phyloP scores from a whole-genome alignment of 78 protist species.

The Speleostelium caveatum region DNA sequence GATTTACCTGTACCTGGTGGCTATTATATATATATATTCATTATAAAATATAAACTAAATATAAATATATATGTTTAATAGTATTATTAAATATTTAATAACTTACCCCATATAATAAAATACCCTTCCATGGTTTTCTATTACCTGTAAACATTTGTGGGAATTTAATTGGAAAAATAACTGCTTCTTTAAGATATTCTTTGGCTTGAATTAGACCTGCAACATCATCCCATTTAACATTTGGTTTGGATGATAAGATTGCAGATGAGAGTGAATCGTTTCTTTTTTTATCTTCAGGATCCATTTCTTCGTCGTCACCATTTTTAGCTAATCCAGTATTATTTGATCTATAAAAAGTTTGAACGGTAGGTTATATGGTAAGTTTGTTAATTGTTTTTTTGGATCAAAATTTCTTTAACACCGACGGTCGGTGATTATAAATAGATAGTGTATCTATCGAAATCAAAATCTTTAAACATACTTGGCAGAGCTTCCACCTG shows the following conservation, averaged over 20 bases:
- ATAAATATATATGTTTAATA: background rate
- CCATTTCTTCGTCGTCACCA: constrained; percentile 78
- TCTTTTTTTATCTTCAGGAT: constrained; percentile 82
- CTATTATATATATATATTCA: background rate
- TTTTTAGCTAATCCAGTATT: background rate
- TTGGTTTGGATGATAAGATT: constrained; percentile 96
- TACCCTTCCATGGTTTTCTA: constrained; percentile 99
- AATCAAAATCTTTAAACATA: no score
- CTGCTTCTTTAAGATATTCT: constrained; percentile 97
- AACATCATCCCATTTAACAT: constrained; percentile 97
- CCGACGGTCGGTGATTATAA: no score
- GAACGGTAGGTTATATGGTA: no score
- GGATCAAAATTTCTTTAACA: background rate
- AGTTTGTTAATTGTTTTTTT: background rate
- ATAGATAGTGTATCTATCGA: no score
- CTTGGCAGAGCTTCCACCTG: background rate
- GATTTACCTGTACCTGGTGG: constrained; percentile 99
- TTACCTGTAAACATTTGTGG: constrained; percentile 98
- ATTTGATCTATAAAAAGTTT: no score
- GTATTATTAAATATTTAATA: background rate
- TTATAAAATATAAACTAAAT: background rate
- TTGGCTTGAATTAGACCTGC: constrained; percentile 98
- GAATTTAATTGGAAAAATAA: constrained; percentile 97
- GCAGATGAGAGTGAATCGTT: constrained; percentile 37
- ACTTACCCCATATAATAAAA: constrained; percentile 97